Percentiles rank a stretch among this genome's conserved stretches.
phyloP scores from a whole-genome alignment of 305 asterid genomes.

The Fraxinus angustifolia region DNA sequence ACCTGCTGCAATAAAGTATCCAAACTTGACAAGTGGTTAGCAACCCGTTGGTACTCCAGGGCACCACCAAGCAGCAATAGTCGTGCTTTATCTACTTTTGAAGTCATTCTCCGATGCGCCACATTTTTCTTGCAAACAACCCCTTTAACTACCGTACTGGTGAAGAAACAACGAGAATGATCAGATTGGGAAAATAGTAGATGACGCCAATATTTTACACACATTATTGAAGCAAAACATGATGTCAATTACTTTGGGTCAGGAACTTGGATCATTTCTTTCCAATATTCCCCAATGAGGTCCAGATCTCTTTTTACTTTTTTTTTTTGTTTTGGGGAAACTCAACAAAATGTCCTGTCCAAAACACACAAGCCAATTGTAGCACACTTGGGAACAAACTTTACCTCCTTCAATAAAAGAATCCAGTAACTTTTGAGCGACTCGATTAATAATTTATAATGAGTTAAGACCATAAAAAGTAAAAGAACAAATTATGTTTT shows the following conservation, averaged over 20 bases:
- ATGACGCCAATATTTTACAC: background rate
- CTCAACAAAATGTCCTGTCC: conserved; percentile 10
- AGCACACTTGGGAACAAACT: background rate
- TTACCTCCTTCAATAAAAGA: conserved; percentile 12
- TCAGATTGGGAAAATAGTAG: conserved; percentile 24
- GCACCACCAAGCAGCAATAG: conserved; percentile 80
- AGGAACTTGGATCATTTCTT: conserved; percentile 15
- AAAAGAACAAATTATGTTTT: background rate
- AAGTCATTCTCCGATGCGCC: conserved; percentile 74
- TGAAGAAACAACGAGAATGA: conserved; percentile 23
- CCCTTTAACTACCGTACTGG: conserved; percentile 64
- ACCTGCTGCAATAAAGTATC: conserved; percentile 90
- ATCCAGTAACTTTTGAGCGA: background rate
- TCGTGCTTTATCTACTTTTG: conserved; percentile 63
- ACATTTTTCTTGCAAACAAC: conserved; percentile 83
- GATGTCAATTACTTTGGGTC: conserved; percentile 6
- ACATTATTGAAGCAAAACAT: conserved; percentile 19
- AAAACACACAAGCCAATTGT: background rate
- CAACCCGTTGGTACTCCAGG: conserved; percentile 78
- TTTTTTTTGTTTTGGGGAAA: background rate
- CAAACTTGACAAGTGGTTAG: conserved; percentile 81
- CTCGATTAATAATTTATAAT: background rate
- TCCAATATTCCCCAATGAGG: conserved; percentile 8
- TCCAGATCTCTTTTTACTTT: background rate
- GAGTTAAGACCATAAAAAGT: conserved; percentile 9